A percentile compares a stretch with the other conserved stretches of the same genome.
phyloP scores from a whole-genome alignment of 1,284 basidiomycete species.

The Fomes fomentarius region DNA sequence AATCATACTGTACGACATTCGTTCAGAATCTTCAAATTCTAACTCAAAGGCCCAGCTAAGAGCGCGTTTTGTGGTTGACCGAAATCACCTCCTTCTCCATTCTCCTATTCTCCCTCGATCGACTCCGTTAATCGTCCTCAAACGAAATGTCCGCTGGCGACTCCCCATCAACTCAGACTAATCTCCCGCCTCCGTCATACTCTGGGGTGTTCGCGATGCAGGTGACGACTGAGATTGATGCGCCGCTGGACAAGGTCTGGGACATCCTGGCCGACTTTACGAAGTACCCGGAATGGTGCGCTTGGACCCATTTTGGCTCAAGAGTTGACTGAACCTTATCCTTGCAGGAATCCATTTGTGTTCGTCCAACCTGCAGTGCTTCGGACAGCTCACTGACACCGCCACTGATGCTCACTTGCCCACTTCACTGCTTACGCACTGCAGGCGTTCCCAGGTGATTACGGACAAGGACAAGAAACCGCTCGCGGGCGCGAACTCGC shows the following conservation, averaged over 20 bases:
- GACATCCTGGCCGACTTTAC: slow-evolving; percentile 48
- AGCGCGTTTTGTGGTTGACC: too few species aligned
- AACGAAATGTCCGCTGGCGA: too few species aligned
- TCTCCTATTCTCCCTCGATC: too few species aligned
- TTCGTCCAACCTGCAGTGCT: slow-evolving; percentile 31
- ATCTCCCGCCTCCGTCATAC: too few species aligned
- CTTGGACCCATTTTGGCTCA: not conserved
- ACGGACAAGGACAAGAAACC: slow-evolving; percentile 45
- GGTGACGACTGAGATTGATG: too few species aligned
- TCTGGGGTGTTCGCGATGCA: too few species aligned
- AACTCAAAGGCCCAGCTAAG: too few species aligned
- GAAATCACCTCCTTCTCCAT: too few species aligned
- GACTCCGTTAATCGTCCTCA: too few species aligned
- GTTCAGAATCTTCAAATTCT: too few species aligned
- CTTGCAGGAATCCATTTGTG: slow-evolving; percentile 69
- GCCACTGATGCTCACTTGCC: not conserved
- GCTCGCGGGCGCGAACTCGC: slow-evolving; percentile 42
- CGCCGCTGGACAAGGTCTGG: slow-evolving; percentile 17
- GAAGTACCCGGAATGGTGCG: slow-evolving; percentile 55
- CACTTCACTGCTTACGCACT: not conserved
- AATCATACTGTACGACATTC: too few species aligned
- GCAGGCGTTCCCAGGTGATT: slow-evolving; percentile 59
- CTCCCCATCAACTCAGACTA: too few species aligned
- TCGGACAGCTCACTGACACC: not conserved
- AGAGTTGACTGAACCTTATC: not conserved